Conservation (phyloP, 176 grass and related monocot genomes). For the Bromus sterilis region DNA sequence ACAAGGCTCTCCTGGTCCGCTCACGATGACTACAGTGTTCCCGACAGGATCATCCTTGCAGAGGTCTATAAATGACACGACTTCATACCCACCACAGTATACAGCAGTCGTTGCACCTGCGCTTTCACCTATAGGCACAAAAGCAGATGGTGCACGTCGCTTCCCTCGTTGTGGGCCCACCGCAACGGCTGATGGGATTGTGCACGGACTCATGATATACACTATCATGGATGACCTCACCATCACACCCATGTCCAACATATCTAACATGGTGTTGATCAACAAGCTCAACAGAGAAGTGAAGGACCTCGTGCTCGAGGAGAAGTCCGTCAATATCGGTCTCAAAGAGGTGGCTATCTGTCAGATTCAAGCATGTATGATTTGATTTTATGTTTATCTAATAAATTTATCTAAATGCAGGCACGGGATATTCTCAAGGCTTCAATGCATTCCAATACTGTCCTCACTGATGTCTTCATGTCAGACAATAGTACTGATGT, state of each 20-base stretch:
- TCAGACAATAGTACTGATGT: background rate
- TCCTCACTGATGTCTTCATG: background rate
- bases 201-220: no score
- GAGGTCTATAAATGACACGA: background rate
- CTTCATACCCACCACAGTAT: no score
- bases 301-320: slow-evolving; percentile 13
- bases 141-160: no score
- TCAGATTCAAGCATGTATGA: no score
- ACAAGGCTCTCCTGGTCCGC: background rate
- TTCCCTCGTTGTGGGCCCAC: no score
- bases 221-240: slow-evolving; percentile 35
- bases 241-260: slow-evolving; percentile 24
- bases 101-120: no score
- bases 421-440: background rate
- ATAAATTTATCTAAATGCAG: background rate
- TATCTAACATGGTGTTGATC: slow-evolving; percentile 2
- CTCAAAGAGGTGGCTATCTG: slow-evolving; percentile 12
- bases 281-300: slow-evolving; percentile 9
- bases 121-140: no score
- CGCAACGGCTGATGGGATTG: no score
- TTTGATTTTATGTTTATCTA: background rate
- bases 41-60: background rate
- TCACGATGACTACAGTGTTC: no score
- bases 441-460: slow-evolving; percentile 6
- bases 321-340: slow-evolving; percentile 27